Evolutionary conservation across 2,329 filamentous ascomycete genomes (phyloP), one percentile per base, ranked within the genome.

Genomic region (Venturia nashicola): DNA sequence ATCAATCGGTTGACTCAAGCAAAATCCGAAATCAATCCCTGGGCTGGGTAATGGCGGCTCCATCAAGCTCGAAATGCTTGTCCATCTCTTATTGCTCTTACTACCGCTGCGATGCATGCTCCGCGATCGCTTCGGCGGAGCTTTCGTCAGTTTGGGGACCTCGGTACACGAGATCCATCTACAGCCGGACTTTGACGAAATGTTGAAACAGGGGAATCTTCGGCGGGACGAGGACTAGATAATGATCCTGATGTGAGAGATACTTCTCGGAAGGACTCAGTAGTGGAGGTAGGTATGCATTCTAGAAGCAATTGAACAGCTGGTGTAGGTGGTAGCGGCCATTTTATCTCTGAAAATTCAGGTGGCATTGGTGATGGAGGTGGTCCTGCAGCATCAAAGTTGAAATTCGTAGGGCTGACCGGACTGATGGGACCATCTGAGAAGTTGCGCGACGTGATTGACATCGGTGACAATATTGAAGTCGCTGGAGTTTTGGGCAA

Each of bases 11-110:
- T 63, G 46, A 23, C 48, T 36, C 14, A 63, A 12, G 23, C 46
- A 55, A n/a, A 42, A 51, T 20, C 34, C 36, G 40, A 63, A 63
- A 36, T 63, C 61, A 20, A 63, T 48, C 11, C 34, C 61, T 3
- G 61, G 61, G 44, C 61, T 63, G 9, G 61, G 61, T 9, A 57
- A 27, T 2, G 61, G 61, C 23, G 61, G 61, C 36, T 63, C 61
- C 1, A 43, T 59, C 46, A 59, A 18, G 20, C 34, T 40, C n/a
- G 42, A 42, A 16, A 63, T 63, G 18, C 61, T 63, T 8, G 27
- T 48, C 61, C 61, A 63, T 18, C 48, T 46, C 60, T 48, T 46
- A 42, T 43, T 16, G 11, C 32, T 57, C 18, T n/a, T 57, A n/a
- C 51, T 57, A 18, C 32, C 36, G 16, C 51, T 57, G 18, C 60